These are phyloP conservation scores for Zygotorulaspora sp. DNA, from an alignment of 805 yeast genomes.

Conservation along the genomic window DNA sequence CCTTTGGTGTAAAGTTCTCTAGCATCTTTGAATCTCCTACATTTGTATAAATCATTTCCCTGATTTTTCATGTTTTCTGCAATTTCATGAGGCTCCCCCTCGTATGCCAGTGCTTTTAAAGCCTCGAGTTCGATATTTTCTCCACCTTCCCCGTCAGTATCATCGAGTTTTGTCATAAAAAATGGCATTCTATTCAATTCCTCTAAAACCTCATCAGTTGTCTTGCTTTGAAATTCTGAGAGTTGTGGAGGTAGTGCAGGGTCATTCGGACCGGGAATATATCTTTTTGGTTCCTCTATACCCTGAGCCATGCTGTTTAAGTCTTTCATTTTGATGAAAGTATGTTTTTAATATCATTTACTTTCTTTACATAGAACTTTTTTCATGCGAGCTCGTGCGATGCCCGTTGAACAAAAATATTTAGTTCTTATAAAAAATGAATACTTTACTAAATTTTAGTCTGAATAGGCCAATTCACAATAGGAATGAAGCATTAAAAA, in stretches of 20 bases:
- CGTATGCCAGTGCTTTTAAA: slow-evolving; percentile 83
- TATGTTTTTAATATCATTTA: no score
- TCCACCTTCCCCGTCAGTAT: slow-evolving; percentile 71
- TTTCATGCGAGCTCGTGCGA: no score
- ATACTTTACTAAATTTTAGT: no score
- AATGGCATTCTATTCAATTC: slow-evolving; percentile 85
- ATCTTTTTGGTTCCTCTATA: slow-evolving; percentile 36
- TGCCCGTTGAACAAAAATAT: no score
- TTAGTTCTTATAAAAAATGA: no score
- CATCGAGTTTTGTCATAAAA: slow-evolving; percentile 86
- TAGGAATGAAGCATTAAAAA: no score
- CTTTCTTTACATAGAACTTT: no score
- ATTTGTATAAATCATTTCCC: slow-evolving; percentile 82
- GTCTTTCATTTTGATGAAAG: no score
- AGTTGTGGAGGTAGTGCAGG: slow-evolving; percentile 82
- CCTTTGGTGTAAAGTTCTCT: slow-evolving; percentile 77
- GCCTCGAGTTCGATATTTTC: slow-evolving; percentile 79
- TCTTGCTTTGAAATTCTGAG: slow-evolving; percentile 53
- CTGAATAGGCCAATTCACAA: no score
- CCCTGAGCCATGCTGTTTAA: slow-evolving; percentile 6
- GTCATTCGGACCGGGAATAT: slow-evolving; percentile 50
- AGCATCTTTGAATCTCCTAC: slow-evolving; percentile 70
- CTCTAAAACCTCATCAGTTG: slow-evolving; percentile 68
- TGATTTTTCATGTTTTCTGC: slow-evolving; percentile 87
- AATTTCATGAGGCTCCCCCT: slow-evolving; percentile 90